phyloP scores from a whole-genome alignment of 306 rosid species.

The Hippophae rhamnoides region DNA sequence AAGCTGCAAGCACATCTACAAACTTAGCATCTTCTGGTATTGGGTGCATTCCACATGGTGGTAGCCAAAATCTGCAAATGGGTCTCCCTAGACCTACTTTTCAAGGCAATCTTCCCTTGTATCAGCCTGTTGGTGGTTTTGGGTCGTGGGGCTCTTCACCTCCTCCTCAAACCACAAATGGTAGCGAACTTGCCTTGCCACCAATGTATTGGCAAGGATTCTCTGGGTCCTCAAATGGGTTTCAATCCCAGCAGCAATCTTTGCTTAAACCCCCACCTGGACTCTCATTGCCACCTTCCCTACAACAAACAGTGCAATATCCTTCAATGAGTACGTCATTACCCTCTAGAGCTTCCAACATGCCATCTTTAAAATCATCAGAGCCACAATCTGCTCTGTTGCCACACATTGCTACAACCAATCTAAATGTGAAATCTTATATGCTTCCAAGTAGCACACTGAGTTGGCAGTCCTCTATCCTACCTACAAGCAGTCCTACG shows the following conservation, averaged over 20 bases:
- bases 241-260: constrained; percentile 24
- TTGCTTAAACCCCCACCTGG: constrained; percentile 18
- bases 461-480: too few species aligned
- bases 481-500: background rate
- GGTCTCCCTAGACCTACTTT: constrained; percentile 16
- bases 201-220: constrained; percentile 20
- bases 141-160: constrained; percentile 21
- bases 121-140: constrained; percentile 15
- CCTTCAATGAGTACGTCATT: constrained; percentile 6
- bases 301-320: constrained; percentile 17
- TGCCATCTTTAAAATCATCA: constrained; percentile 11
- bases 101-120: constrained; percentile 17
- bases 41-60: constrained; percentile 12
- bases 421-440: constrained; percentile 13
- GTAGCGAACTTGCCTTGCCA: constrained; percentile 15
- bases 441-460: background rate
- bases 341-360: constrained; percentile 5
- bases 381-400: constrained; percentile 19
- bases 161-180: constrained; percentile 16
- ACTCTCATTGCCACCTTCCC: constrained; percentile 13
- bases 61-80: constrained; percentile 11
- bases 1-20: constrained; percentile 8
- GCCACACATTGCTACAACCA: constrained; percentile 13
- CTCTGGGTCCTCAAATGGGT: constrained; percentile 17
- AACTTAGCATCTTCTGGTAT: constrained; percentile 11